Conservation (phyloP, 441 rosid genomes). For the Mallotus japonicus region DNA sequence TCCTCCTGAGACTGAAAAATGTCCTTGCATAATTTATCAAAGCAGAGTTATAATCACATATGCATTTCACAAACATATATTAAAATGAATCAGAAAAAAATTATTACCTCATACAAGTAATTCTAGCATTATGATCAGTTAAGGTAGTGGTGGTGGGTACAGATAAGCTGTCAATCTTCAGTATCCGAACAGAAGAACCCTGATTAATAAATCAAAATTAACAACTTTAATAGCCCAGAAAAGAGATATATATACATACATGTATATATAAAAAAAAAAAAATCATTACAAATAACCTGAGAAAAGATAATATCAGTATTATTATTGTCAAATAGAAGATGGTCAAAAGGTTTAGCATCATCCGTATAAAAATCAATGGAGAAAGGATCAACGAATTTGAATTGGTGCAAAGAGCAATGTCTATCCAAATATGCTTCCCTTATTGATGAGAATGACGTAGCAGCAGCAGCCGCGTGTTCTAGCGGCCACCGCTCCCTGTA, state of each 20-base stretch:
- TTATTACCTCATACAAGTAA: conserved; percentile 66
- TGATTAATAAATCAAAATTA: conserved; percentile 11
- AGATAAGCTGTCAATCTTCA: conserved; percentile 30
- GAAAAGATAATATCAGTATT: conserved; percentile 41
- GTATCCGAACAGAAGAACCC: conserved; percentile 39
- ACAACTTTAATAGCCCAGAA: background rate
- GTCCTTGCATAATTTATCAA: background rate
- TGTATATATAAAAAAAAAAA: no score
- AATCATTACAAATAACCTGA: conserved; percentile 30
- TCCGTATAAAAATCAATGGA: conserved; percentile 22
- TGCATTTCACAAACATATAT: no score
- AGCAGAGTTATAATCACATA: no score
- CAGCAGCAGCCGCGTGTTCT: conserved; percentile 4
- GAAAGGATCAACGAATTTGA: conserved; percentile 51
- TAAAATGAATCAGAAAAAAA: background rate
- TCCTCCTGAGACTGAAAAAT: no score
- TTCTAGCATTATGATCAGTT: conserved; percentile 56
- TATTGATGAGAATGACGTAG: conserved; percentile 20
- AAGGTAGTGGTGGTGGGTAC: conserved; percentile 3
- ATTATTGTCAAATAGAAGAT: conserved; percentile 36
- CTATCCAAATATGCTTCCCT: conserved; percentile 52
- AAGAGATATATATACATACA: no score
- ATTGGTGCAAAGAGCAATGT: conserved; percentile 40
- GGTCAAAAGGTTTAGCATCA: conserved; percentile 32
- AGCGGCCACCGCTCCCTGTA: conserved; percentile 48